phyloP scores from a whole-genome alignment of 495 filamentous ascomycete genomes.

The Tuber calosporum region DNA sequence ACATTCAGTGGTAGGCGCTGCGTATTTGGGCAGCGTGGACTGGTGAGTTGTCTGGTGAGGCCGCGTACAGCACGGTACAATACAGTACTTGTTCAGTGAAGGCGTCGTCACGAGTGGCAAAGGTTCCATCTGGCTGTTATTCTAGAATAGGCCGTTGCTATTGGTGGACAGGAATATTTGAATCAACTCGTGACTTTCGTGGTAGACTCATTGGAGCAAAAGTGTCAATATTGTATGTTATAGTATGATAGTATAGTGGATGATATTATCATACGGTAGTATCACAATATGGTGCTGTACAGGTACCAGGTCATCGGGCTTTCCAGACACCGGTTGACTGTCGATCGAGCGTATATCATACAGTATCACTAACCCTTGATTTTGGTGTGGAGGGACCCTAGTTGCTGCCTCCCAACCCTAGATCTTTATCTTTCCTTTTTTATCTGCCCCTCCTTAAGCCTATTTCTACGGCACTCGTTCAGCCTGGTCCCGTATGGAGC shows the following conservation, averaged over 20 bases:
- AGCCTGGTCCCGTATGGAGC: background rate
- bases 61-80: background rate
- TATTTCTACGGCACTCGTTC: background rate
- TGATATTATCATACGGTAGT: too few relatives aligned
- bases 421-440: background rate
- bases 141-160: background rate
- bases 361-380: background rate
- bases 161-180: background rate
- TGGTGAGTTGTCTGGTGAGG: background rate
- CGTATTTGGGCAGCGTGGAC: background rate
- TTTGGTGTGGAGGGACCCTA: constrained; percentile 1
- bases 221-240: background rate
- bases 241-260: too few relatives aligned
- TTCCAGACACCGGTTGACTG: background rate
- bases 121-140: background rate
- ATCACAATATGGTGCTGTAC: background rate
- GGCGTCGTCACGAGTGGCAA: background rate
- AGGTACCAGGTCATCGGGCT: background rate
- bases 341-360: background rate
- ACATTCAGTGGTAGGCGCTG: background rate
- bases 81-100: background rate
- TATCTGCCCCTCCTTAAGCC: background rate
- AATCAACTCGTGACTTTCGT: background rate
- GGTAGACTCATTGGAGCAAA: background rate
- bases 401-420: background rate